phyloP scores from a whole-genome alignment of 2,329 filamentous ascomycete species.

The Pyrenophora teres region DNA sequence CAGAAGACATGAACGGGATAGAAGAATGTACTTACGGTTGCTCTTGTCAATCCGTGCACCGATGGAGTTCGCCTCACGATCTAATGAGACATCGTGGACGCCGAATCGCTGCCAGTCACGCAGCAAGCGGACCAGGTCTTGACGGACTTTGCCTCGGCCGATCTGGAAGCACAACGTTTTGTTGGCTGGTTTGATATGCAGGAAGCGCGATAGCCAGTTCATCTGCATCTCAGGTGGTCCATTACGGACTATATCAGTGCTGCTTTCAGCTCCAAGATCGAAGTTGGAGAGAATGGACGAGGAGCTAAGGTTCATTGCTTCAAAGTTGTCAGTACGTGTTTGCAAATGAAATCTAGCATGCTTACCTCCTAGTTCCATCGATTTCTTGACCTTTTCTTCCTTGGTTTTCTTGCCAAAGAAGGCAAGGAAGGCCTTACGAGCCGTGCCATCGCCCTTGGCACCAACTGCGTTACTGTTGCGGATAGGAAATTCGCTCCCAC shows the following conservation, averaged over 20 bases:
- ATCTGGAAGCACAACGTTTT: slow-evolving; percentile 76
- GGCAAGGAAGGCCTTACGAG: slow-evolving; percentile 54
- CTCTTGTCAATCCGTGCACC: slow-evolving; percentile 74
- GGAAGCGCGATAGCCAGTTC: slow-evolving; percentile 87
- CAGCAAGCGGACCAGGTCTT: slow-evolving; percentile 75
- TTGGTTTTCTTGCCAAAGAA: slow-evolving; percentile 58
- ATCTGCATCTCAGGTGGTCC: slow-evolving; percentile 53
- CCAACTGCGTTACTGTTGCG: slow-evolving; percentile 41
- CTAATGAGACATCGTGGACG: slow-evolving; percentile 77
- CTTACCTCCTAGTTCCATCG: slow-evolving; percentile 48
- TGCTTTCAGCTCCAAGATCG: slow-evolving; percentile 40
- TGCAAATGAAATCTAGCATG: slow-evolving; percentile 17
- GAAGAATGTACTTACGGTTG: slow-evolving; percentile 70
- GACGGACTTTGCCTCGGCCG: slow-evolving; percentile 72
- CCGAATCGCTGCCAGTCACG: slow-evolving; percentile 81
- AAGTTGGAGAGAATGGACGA: slow-evolving; percentile 41
- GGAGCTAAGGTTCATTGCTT: slow-evolving; percentile 34
- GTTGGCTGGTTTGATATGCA: slow-evolving; percentile 83
- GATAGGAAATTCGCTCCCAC: slow-evolving; percentile 52
- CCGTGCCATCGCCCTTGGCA: slow-evolving; percentile 46
- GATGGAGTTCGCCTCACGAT: slow-evolving; percentile 78
- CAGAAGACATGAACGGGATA: slow-evolving; percentile 12
- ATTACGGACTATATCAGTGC: slow-evolving; percentile 47
- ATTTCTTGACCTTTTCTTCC: slow-evolving; percentile 44
- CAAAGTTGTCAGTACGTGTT: slow-evolving; percentile 16